Evolutionary conservation across 176 grass and related monocot species (phyloP), one percentile per base, ranked within the genome.

Genomic region (Oryza longistaminata): DNA sequence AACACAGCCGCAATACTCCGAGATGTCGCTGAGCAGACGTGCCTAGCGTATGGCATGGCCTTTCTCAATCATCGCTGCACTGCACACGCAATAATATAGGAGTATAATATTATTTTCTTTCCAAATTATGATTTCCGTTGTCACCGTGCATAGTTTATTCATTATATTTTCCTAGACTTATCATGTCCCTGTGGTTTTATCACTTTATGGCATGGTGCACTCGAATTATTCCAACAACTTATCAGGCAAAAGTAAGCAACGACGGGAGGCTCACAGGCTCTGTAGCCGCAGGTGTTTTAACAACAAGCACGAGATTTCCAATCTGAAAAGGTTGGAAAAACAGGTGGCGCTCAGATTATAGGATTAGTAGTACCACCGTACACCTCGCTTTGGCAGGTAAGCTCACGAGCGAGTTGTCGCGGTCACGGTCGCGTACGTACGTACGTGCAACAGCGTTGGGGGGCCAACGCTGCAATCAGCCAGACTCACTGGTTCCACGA

Each of bases 51-150:
- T 37, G 35, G 35, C 19, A 8, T 52, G 53, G 19, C 3, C 31
- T 35, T 65, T 58, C 11, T 17, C 64, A 22, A 60, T 85, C 72
- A 60, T 85, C 72, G 27, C 44, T 21, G 13, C 8, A 16, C n/a
- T 12, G 53, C 76, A 21, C 40, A 25, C 26, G 55, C 76, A 66
- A 73, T 62, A 45, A 17, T 8, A 7, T n/a, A 21, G 0, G 21
- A 14, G 6, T 45, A 3, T 11, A 19, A 34, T 14, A 49, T 25
- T 66, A 48, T 68, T 66, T 0, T 17, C 17, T 55, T 55, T 55
- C 9, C 5, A 82, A 46, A 76, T 64, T 87, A 15, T 70, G 72
- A 6, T 34, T 19, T 72, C 35, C 71, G 40, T 55, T 70, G 68
- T 44, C 46, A 1, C 44, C n/a, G 29, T 31, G 3, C 21, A 9